Base-by-base conservation (phyloP, 2,329 filamentous ascomycete species). In the Chrysosporium keratinophilum region DNA sequence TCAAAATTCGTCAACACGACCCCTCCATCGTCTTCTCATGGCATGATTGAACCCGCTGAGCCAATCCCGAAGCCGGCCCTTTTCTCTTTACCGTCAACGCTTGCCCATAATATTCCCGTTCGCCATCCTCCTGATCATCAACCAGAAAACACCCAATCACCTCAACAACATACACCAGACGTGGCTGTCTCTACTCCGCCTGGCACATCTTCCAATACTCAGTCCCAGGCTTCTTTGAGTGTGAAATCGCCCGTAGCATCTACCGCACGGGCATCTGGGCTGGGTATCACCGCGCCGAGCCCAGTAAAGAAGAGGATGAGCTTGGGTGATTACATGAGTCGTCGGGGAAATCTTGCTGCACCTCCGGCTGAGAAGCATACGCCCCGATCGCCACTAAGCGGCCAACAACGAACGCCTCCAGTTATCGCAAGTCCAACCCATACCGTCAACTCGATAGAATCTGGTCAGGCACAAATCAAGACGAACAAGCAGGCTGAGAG, bases 281-380 rank as follows among this genome's bases (percentile, higher is more conserved):
- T 65, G n/a, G 62, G 62, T 40, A 57, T 67, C 7, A 64, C 69
- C 6, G 69, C 71, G n/a, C 70, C 74, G 23, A 75, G 71, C 59
- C 74, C 74, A 2, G 68, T 70, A 15, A 75, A 76, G 62, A 77
- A 76, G 62, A 76, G 76, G 57, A 65, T 76, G 46, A 76, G 72
- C 58, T 61, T 77, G 17, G 73, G 73, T 43, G 74, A 77, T 58
- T 77, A 77, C 57, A 66, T 75, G 52, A 73, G 66, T 48, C 69
- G 70, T 50, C 67, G 71, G 49, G 67, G 68, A 10, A 71, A 69
- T 15, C 59, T 71, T 42, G 63, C 65, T 12, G 70, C 71, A 0
- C 71, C 71, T 5, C 67, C 67, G 0, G 62, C 65, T 4, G 72
- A 75, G 53, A 75, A 72, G 56, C 53, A 63, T n/a, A 69, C 66